A percentile compares a stretch with the other conserved stretches of the same genome.
Evolutionary conservation across 1,139 yeast species (phyloP).

Genomic region (Chernovozyma aurita): DNA sequence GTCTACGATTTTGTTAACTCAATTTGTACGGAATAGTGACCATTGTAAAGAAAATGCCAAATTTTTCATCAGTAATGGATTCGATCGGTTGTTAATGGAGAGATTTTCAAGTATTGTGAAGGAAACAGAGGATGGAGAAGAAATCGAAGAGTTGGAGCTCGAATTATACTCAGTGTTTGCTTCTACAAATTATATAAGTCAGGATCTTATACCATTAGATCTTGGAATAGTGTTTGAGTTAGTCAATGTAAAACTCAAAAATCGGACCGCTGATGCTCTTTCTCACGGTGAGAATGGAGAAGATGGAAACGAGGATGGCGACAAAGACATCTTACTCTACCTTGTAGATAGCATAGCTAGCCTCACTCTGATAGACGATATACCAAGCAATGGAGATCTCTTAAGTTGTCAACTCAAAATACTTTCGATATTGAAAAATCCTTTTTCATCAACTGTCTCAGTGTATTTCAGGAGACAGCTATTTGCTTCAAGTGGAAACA

Average conservation of each 20-base stretch:
- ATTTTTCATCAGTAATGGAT: slow-evolving; percentile 13
- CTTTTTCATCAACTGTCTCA: background rate
- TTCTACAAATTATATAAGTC: no score
- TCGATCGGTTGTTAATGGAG: slow-evolving; percentile 2
- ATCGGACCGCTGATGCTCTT: no score
- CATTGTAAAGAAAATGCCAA: slow-evolving; percentile 13
- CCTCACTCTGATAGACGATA: slow-evolving; percentile 2
- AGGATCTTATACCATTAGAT: no score
- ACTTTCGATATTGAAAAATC: background rate
- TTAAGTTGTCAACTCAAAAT: background rate
- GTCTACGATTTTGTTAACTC: slow-evolving; percentile 22
- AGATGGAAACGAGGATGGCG: background rate
- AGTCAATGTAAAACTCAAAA: no score
- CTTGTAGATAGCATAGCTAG: background rate
- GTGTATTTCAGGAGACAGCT: slow-evolving; percentile 21
- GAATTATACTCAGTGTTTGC: background rate
- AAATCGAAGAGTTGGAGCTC: background rate
- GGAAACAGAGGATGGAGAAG: no score
- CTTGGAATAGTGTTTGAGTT: no score
- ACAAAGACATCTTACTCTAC: background rate
- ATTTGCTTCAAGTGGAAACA: slow-evolving; percentile 34
- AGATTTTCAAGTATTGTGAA: background rate
- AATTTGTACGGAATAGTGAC: slow-evolving; percentile 31
- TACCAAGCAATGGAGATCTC: background rate
- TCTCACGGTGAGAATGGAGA: background rate